phyloP scores from a whole-genome alignment of 2,329 filamentous ascomycete species.

The Penicillium sp. region DNA sequence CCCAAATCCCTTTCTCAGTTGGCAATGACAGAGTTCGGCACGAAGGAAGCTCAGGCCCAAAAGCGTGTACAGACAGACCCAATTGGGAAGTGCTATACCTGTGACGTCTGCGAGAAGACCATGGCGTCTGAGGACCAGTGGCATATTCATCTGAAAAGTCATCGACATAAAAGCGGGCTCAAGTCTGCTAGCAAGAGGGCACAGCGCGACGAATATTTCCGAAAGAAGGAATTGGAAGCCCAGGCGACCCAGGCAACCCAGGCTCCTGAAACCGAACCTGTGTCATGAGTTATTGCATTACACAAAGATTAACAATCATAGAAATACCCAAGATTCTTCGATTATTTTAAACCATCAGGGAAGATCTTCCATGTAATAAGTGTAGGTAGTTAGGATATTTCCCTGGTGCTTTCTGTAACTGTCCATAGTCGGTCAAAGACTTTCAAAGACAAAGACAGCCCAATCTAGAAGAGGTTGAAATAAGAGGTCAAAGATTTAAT shows the following conservation, averaged over 20 bases:
- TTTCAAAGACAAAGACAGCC: no score
- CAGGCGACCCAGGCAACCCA: constrained; percentile 3
- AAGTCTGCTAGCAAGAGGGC: constrained; percentile 39
- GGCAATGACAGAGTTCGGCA: constrained; percentile 57
- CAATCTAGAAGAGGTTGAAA: no score
- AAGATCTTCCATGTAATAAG: not conserved
- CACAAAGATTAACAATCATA: not conserved
- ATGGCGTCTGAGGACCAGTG: constrained; percentile 58
- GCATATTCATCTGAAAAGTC: constrained; percentile 55
- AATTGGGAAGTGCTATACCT: constrained; percentile 54
- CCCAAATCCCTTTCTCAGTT: constrained; percentile 57
- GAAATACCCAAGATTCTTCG: not conserved
- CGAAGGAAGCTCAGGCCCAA: constrained; percentile 53
- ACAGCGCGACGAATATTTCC: constrained; percentile 35
- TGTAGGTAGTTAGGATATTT: not conserved
- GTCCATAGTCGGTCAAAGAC: no score
- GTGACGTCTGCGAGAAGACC: constrained; percentile 66
- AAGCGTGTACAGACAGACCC: constrained; percentile 42
- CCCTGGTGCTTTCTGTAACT: not conserved
- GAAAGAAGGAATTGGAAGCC: constrained; percentile 19
- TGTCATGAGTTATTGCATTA: not conserved
- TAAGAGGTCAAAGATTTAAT: not conserved
- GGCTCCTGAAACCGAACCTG: not conserved
- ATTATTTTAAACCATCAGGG: not conserved
- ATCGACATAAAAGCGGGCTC: constrained; percentile 58